A percentile compares a stretch with the other conserved stretches of the same genome.
These are phyloP conservation scores for Tulasnella sp. DNA, from an alignment of 768 basidiomycete genomes.

Conservation along the genomic window DNA sequence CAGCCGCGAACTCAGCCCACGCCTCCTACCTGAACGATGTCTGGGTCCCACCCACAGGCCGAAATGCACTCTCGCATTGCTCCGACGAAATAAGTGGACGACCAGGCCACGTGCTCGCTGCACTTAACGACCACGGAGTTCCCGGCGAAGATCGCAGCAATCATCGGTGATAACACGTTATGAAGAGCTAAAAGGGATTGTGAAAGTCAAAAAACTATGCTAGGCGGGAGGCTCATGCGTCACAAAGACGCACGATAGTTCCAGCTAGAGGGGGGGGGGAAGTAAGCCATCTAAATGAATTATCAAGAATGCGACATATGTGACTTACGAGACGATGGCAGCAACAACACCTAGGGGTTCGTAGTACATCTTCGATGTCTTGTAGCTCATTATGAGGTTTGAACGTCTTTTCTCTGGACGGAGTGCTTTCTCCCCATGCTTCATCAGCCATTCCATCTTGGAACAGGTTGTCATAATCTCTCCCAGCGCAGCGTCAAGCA, in stretches of 20 bases:
- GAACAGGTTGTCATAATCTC: constrained; percentile 92
- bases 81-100: constrained; percentile 49
- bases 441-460: constrained; percentile 86
- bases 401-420: constrained; percentile 57
- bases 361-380: constrained; percentile 66
- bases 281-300: background rate
- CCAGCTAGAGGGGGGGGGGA: constrained; percentile 36
- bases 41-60: constrained; percentile 69
- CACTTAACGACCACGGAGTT: constrained; percentile 87
- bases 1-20: background rate
- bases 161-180: constrained; percentile 87
- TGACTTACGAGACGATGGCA: constrained; percentile 59
- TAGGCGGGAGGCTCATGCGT: background rate
- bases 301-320: background rate
- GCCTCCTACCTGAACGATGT: constrained; percentile 65
- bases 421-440: constrained; percentile 69
- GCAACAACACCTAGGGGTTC: constrained; percentile 89
- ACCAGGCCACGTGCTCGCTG: constrained; percentile 89
- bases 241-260: constrained; percentile 60
- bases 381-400: constrained; percentile 62
- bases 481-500: constrained; percentile 89
- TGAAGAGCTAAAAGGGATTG: constrained; percentile 58
- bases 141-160: constrained; percentile 83
- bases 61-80: constrained; percentile 66
- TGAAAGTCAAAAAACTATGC: background rate